A percentile compares a stretch with the other conserved stretches of the same genome.
Conservation (phyloP, 257 asterid genomes). For the Misopates orontium region DNA sequence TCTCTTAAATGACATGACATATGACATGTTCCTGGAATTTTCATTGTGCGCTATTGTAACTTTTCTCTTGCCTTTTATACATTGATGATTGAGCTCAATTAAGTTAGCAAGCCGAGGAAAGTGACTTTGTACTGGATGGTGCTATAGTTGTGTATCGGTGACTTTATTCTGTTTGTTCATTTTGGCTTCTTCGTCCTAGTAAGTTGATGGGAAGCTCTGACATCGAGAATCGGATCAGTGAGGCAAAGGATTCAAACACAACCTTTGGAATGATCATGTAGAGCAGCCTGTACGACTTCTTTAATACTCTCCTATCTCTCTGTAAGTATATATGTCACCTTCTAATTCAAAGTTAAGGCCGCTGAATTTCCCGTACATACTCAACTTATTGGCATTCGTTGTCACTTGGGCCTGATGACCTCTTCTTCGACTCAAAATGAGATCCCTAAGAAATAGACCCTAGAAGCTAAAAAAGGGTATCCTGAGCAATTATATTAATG, state of each 20-base stretch:
- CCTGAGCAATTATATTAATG: no score
- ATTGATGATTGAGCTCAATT: constrained; percentile 32
- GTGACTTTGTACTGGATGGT: constrained; percentile 84
- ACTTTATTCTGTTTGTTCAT: constrained; percentile 77
- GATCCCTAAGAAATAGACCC: no score
- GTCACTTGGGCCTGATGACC: no score
- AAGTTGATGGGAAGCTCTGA: constrained; percentile 95
- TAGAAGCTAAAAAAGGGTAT: no score
- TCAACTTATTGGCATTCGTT: no score
- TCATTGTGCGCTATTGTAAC: constrained; percentile 8
- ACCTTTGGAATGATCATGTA: constrained; percentile 94
- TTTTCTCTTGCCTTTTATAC: constrained; percentile 16
- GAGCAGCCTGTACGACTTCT: constrained; percentile 87
- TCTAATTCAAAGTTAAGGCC: background rate
- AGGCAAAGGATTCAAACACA: constrained; percentile 76
- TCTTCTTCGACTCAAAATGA: no score
- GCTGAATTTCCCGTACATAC: constrained; percentile 19
- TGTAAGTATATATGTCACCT: constrained; percentile 14
- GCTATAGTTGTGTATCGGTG: constrained; percentile 74
- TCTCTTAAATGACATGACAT: constrained; percentile 14
- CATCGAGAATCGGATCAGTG: constrained; percentile 88
- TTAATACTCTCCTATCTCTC: constrained; percentile 18
- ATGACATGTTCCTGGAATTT: constrained; percentile 16
- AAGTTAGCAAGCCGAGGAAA: constrained; percentile 86
- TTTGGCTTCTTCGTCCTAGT: constrained; percentile 97